Evolutionary conservation across 2,329 filamentous ascomycete species (phyloP).

Genomic region (Acarospora socialis): DNA sequence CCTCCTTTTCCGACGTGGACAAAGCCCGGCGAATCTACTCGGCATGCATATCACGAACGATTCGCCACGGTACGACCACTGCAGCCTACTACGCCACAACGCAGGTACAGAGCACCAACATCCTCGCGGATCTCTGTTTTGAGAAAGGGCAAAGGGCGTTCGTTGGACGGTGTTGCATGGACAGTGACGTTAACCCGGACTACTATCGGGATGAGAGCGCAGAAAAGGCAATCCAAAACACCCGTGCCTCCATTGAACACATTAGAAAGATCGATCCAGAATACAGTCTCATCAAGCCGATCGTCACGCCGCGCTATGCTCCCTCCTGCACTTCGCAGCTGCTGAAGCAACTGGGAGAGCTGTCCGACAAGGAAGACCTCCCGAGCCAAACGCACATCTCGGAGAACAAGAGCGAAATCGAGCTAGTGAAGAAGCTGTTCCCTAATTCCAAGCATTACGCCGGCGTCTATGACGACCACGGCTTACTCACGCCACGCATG

Average conservation of each 20-base stretch:
- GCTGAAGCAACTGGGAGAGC: constrained; percentile 48
- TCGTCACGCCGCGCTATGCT: constrained; percentile 59
- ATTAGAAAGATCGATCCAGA: constrained; percentile 51
- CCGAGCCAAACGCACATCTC: constrained; percentile 81
- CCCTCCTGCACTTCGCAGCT: constrained; percentile 38
- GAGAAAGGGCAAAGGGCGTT: constrained; percentile 72
- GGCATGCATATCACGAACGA: constrained; percentile 62
- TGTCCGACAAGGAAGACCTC: constrained; percentile 49
- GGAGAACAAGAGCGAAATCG: constrained; percentile 64
- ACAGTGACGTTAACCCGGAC: constrained; percentile 50
- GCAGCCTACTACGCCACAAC: constrained; percentile 91
- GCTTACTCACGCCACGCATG: constrained; percentile 56
- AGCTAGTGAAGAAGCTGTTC: constrained; percentile 56
- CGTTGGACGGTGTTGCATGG: constrained; percentile 92
- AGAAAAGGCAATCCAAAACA: constrained; percentile 41
- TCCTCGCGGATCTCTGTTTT: constrained; percentile 75
- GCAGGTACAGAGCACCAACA: constrained; percentile 75
- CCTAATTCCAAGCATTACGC: constrained; percentile 52
- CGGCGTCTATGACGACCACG: constrained; percentile 60
- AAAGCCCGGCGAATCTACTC: constrained; percentile 61
- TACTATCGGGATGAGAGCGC: constrained; percentile 66
- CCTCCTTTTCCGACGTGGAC: constrained; percentile 49
- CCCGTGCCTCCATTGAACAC: constrained; percentile 48
- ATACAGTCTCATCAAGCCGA: constrained; percentile 50
- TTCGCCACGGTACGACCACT: constrained; percentile 83